phyloP scores from a whole-genome alignment of 805 yeast genomes.

The Saturnispora bothae region DNA sequence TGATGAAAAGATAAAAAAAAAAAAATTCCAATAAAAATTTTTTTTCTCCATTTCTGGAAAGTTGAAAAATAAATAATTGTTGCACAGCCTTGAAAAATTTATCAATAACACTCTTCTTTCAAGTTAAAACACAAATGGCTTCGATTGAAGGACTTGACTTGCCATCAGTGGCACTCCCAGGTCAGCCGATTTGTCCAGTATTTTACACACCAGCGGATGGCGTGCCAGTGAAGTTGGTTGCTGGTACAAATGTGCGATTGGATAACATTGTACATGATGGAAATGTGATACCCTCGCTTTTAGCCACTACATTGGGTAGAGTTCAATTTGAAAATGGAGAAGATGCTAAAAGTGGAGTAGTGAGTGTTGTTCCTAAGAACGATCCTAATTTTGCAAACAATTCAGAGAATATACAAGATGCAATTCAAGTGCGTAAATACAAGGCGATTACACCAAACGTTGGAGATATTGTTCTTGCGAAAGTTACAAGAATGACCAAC shows the following conservation, averaged over 20 bases:
- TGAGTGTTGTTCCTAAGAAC: constrained; percentile 18
- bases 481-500: constrained; percentile 54
- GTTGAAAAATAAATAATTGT: constrained; percentile 6
- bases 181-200: constrained; percentile 64
- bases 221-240: constrained; percentile 29
- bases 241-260: constrained; percentile 59
- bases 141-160: background rate
- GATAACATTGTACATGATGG: constrained; percentile 34
- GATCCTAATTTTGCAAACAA: constrained; percentile 12
- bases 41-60: constrained; percentile 4
- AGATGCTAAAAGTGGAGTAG: constrained; percentile 8
- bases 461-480: constrained; percentile 71
- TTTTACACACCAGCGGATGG: constrained; percentile 24
- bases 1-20: constrained; percentile 1
- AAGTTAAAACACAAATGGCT: background rate
- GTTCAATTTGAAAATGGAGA: constrained; percentile 22
- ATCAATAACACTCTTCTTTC: no score
- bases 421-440: constrained; percentile 4
- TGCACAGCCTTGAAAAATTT: constrained; percentile 4
- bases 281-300: constrained; percentile 30
- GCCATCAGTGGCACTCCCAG: constrained; percentile 61
- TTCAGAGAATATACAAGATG: constrained; percentile 1
- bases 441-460: constrained; percentile 60
- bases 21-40: constrained; percentile 1
- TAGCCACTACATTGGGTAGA: constrained; percentile 55